Evolutionary conservation across 352 stramenopile genomes (phyloP).

Genomic region (Phytophthora pisi): DNA sequence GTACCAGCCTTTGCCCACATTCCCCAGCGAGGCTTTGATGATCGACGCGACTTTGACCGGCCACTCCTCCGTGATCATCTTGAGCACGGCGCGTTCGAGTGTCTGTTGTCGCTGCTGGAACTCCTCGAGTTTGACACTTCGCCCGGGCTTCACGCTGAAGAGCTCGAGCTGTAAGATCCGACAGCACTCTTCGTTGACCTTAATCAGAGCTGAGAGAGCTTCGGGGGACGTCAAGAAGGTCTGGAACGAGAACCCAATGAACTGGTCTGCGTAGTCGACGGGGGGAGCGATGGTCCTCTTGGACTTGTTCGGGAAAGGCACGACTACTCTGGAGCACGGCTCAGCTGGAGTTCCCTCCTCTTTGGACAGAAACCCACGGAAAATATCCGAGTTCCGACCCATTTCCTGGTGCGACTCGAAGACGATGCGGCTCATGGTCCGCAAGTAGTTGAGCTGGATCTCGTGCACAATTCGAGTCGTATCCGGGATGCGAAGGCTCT

Average conservation of each 20-base stretch:
- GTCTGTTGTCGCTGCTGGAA: constrained; percentile 85
- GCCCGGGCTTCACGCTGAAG: constrained; percentile 72
- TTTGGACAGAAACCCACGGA: constrained; percentile 50
- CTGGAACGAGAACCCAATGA: constrained; percentile 88
- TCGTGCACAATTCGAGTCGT: constrained; percentile 85
- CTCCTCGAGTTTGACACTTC: constrained; percentile 86
- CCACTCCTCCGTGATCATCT: constrained; percentile 87
- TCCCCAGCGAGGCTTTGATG: constrained; percentile 72
- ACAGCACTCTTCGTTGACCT: constrained; percentile 89
- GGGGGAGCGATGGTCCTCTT: constrained; percentile 48
- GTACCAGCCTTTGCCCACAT: constrained; percentile 88
- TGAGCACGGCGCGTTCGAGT: constrained; percentile 72
- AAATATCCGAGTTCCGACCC: constrained; percentile 63
- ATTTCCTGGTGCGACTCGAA: constrained; percentile 80
- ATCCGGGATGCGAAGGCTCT: constrained; percentile 69
- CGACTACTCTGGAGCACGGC: constrained; percentile 49
- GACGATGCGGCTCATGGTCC: constrained; percentile 93
- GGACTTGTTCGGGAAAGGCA: constrained; percentile 20
- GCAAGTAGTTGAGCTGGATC: constrained; percentile 91
- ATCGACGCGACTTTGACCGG: constrained; percentile 69
- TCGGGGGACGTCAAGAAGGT: constrained; percentile 85
- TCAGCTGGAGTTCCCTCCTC: constrained; percentile 50
- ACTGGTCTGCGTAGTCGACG: constrained; percentile 87
- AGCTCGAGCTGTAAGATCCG: constrained; percentile 80
- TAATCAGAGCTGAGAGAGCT: constrained; percentile 71